phyloP scores from a whole-genome alignment of 1,284 basidiomycete species.

The Irpex sp. region DNA sequence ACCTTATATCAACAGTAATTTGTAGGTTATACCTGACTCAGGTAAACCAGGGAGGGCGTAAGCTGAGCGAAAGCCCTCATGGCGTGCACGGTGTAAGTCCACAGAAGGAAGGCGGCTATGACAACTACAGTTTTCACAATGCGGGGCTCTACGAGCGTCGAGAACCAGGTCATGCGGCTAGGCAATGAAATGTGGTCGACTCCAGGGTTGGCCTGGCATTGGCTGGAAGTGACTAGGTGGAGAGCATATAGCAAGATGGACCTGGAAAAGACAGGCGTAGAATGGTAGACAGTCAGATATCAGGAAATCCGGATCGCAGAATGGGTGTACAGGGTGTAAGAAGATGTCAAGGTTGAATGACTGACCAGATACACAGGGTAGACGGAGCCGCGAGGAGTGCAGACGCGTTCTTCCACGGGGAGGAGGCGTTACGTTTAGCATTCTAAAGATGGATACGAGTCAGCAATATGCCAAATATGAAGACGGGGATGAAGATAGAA shows the following conservation, averaged over 20 bases:
- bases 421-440: not conserved
- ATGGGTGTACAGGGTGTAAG: not conserved
- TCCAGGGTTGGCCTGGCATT: not conserved
- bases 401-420: not conserved
- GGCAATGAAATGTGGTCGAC: not conserved
- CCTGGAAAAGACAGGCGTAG: not conserved
- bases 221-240: not conserved
- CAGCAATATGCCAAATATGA: not conserved
- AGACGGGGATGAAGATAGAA: not conserved
- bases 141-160: not conserved
- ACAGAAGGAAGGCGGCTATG: not conserved
- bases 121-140: not conserved
- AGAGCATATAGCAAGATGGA: not conserved
- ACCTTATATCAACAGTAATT: no score
- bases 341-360: not conserved
- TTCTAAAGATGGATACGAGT: not conserved
- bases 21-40: no score
- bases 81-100: not conserved
- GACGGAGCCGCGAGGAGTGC: not conserved
- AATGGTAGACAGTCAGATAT: not conserved
- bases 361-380: not conserved
- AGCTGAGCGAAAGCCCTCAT: conserved; percentile 4
- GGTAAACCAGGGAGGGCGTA: not conserved
- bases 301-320: not conserved
- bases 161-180: not conserved